Evolutionary conservation across 1,139 yeast species (phyloP), one percentile per base, ranked within the genome.

Genomic region (Saccharomyces hybrid): DNA sequence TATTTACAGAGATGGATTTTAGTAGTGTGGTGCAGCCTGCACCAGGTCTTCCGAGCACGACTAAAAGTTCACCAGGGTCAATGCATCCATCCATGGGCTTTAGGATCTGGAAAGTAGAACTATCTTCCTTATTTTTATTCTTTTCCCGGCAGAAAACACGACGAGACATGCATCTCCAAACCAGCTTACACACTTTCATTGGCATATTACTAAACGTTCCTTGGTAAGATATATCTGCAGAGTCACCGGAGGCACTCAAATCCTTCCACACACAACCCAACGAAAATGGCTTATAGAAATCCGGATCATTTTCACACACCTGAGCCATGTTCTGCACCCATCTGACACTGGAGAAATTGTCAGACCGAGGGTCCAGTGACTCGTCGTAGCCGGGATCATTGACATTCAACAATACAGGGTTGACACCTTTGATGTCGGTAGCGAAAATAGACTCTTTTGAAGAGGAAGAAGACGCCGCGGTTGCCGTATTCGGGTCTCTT

Each of bases 1-100:
- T 84, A 59, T 82, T 80, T 48, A 84, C 71, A 11, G 88, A 78
- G 58, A 86, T 76, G 0, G 91, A 78, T 64, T 84, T 85, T 63
- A 86, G 72, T 52, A 84, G 76, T 2, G 95, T 84, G 1, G 91
- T 78, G 70, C 93, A 86, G 54, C 93, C 95, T 34, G 88, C 80
- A 67, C 91, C 91, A 0, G 91, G 91, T 67, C 89, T 78, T 51
- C 90, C 91, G 34, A 85, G 71, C 1, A 85, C 91, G 51, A 86
- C 87, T 6, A 86, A 79, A 52, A 86, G 74, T 62, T 84, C 86
- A 54, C 93, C 89, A 0, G 90, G 86, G 50, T 73, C 73, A 60
- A 83, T 74, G 6, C 82, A 63, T 31, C 85, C 89, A 60, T 84
- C 86, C 81, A 83, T 80, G 19, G 82, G 75, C 63, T 79, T 78